phyloP scores from a whole-genome alignment of 106 monocot species.

The Dioscorea dumetorum region DNA sequence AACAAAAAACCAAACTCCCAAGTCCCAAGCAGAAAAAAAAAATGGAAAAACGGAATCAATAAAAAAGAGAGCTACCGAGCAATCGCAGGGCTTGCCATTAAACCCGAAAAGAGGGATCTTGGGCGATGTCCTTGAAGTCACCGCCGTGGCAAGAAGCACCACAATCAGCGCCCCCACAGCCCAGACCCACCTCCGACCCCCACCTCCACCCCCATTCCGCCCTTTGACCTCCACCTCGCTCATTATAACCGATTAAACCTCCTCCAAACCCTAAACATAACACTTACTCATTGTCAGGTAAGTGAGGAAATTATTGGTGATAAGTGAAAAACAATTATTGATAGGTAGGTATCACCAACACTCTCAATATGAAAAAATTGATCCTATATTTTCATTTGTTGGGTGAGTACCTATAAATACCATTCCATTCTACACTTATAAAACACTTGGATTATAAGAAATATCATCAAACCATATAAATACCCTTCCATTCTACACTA shows the following conservation, averaged over 20 bases:
- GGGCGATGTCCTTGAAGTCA: slow-evolving; percentile 19
- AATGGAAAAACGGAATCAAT: background rate
- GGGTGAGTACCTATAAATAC: no score
- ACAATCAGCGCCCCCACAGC: slow-evolving; percentile 19
- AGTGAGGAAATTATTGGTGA: no score
- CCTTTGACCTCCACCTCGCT: background rate
- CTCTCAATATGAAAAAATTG: no score
- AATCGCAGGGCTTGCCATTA: slow-evolving; percentile 26
- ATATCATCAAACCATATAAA: no score
- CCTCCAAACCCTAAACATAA: background rate
- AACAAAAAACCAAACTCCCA: slow-evolving; percentile 4
- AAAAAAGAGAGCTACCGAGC: slow-evolving; percentile 21
- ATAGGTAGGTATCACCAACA: no score
- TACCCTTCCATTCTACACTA: no score
- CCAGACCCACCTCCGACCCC: slow-evolving; percentile 16
- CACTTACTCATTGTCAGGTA: no score
- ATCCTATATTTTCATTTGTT: no score
- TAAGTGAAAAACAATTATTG: no score
- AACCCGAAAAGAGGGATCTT: slow-evolving; percentile 7
- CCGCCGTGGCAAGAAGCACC: slow-evolving; percentile 37
- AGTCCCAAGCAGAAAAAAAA: background rate
- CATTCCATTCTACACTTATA: no score
- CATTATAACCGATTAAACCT: background rate
- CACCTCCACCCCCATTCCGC: slow-evolving; percentile 2
- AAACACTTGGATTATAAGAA: no score